These are phyloP conservation scores for Dacryopinax spathularia DNA, from an alignment of 768 basidiomycete species.

Conservation along the genomic window DNA sequence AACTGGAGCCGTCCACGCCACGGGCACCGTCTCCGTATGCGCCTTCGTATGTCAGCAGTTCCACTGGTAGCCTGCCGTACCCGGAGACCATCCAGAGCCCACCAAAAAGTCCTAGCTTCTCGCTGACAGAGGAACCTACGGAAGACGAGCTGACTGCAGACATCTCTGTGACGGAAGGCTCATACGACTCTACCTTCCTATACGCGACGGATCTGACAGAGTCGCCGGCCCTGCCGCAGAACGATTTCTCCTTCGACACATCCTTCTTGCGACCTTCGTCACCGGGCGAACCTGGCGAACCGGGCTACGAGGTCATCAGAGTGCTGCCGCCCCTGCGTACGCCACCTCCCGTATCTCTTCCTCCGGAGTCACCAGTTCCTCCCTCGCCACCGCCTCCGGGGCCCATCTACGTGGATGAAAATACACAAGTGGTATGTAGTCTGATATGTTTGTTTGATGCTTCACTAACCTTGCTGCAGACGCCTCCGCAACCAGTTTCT, in stretches of 20 bases:
- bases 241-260: slow-evolving; percentile 58
- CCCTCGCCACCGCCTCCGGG: slow-evolving; percentile 27
- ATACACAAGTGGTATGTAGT: not conserved
- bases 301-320: not conserved
- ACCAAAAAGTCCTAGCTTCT: not conserved
- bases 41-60: not conserved
- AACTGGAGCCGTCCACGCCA: not conserved
- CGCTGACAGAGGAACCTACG: not conserved
- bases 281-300: not conserved
- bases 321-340: slow-evolving; percentile 27
- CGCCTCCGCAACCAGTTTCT: not conserved
- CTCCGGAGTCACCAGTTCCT: slow-evolving; percentile 16
- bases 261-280: slow-evolving; percentile 39
- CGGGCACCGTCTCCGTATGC: not conserved
- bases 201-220: slow-evolving; percentile 45
- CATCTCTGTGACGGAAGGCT: slow-evolving; percentile 40
- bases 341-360: slow-evolving; percentile 11
- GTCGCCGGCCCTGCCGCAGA: slow-evolving; percentile 40
- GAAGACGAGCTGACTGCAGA: not conserved
- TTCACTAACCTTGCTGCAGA: not conserved
- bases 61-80: not conserved
- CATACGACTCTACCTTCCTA: slow-evolving; percentile 67
- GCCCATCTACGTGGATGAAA: slow-evolving; percentile 14
- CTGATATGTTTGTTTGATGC: too few relatives aligned
- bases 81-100: not conserved